Evolutionary conservation across 345 rosid genomes (phyloP), one percentile per base, ranked within the genome.

Genomic region (Xanthoceras sorbifolium): DNA sequence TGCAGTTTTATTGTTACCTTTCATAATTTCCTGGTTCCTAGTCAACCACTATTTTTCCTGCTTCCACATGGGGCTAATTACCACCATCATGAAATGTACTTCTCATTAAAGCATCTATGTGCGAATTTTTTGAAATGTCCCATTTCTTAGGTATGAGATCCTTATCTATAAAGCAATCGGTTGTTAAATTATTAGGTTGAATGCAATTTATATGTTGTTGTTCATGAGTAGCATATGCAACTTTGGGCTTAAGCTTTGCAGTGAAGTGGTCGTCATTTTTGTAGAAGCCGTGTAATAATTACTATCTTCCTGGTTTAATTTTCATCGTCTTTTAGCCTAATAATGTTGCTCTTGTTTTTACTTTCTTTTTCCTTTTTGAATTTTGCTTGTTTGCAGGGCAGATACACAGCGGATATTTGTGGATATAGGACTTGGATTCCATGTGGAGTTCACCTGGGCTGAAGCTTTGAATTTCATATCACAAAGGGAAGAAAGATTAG

Each of bases 401-500:
- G 84, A 89, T 73, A 83, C 90, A 14, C 86, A 73, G 28, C 76
- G 36, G 76, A 84, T 89, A 36, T 87, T 85, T 81, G 88, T 87
- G 67, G 92, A 89, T 61, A 32, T 87, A 76, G 92, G 90, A 64
- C 77, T 87, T 46, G 92, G 92, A 80, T 89, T 89, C 76, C 90
- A 89, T 46, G 92, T 87, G 67, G 90, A 87, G 77, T 87, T 87
- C 75, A 81, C 90, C 31, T 87, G 92, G 92, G 78, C 89, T 18
- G 92, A 89, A 82, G 92, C 92, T 78, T 69, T 89, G 75, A 84
- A 78, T 9, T 85, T 62, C 72, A 78, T 84, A 79, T 73, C 86
- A n/a, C 55, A 71, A 54, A 79, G 88, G 69, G 97, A 93, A 76
- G 97, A 92, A 80, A 85, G 82, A 78, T 76, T 88, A 62, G 85